phyloP scores from a whole-genome alignment of 202 grass and related monocot genomes.

The Thinopyrum obtusiflorum region DNA sequence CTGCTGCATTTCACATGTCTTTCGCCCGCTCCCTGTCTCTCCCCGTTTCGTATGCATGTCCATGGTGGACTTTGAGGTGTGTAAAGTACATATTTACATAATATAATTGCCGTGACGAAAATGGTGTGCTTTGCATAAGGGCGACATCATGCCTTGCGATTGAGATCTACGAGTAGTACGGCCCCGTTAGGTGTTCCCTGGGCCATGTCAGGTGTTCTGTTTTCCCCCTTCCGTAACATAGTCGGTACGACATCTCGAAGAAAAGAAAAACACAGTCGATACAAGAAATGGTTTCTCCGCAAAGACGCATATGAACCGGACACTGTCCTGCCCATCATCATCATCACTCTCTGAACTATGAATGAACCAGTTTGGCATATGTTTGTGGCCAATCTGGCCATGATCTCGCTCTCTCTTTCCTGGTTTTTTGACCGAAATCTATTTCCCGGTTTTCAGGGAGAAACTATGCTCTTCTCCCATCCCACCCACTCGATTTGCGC shows the following conservation, averaged over 20 bases:
- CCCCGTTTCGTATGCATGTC: background rate
- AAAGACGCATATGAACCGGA: background rate
- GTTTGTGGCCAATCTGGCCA: background rate
- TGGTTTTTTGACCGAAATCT: too few relatives aligned
- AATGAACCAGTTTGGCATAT: background rate
- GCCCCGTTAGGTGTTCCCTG: background rate
- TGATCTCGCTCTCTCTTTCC: too few relatives aligned
- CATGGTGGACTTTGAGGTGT: background rate
- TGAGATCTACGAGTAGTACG: background rate
- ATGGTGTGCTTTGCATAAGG: background rate
- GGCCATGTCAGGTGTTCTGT: background rate
- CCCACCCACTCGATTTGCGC: background rate
- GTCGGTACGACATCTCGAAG: too few relatives aligned
- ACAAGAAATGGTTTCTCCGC: background rate
- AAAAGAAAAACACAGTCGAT: background rate
- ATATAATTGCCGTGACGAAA: background rate
- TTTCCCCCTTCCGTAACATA: too few relatives aligned
- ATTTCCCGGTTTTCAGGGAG: background rate
- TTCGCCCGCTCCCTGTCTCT: background rate
- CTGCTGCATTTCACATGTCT: background rate
- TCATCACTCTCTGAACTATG: background rate
- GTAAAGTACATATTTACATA: background rate
- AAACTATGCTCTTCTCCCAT: background rate
- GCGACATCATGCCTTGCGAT: too few relatives aligned
- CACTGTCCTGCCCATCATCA: background rate